Base-by-base conservation (phyloP, 805 yeast species). In the Teunomyces tritomae region DNA sequence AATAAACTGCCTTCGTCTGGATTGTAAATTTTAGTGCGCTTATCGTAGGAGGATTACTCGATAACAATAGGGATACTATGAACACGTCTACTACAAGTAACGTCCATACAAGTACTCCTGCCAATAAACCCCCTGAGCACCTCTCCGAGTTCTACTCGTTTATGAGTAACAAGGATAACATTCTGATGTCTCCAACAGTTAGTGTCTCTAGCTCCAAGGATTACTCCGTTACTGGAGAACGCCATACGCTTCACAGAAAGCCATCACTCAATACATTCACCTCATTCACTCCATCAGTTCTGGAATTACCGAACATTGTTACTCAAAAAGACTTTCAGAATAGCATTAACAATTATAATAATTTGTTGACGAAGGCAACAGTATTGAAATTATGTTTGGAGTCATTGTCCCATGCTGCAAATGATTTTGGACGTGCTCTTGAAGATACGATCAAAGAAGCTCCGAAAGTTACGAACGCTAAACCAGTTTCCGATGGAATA, bases 391-490 rank as follows among this genome's bases (percentile, higher is more conserved):
- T 66, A 28, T 74, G 87, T 28, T 60, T 85, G 55, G 45, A 64
- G 35, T 56, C 60, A 40, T 70, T 82, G 52, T 68, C 89, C 1
- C 64, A 65, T 11, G 84, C 89, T 0, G 85, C 94, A 6, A 83
- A 84, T 20, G 83, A 80, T 44, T 79, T 89, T 58, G 96, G 94
- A 1, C 65, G 71, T 2, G 82, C 91, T 1, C 68, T 89, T 46
- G 94, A 87, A 57, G 66, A 63, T 44, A 55, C 62, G 9, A 56
- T 65, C 9, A 57, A 55, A 40, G 50, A 57, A 8, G 54, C 58
- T 34, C 69, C 67, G 8, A 67, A 65, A 43, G 64, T 63, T 1
- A 54, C 57, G 49, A 57, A 62, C 45, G 27, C 56, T 20, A 58
- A 52, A 30, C 43, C 48, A 8, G 68, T 65, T 2, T 77, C 84